Evolutionary conservation across 2,329 filamentous ascomycete species (phyloP).

Genomic region (Ophiostoma tasmaniense): DNA sequence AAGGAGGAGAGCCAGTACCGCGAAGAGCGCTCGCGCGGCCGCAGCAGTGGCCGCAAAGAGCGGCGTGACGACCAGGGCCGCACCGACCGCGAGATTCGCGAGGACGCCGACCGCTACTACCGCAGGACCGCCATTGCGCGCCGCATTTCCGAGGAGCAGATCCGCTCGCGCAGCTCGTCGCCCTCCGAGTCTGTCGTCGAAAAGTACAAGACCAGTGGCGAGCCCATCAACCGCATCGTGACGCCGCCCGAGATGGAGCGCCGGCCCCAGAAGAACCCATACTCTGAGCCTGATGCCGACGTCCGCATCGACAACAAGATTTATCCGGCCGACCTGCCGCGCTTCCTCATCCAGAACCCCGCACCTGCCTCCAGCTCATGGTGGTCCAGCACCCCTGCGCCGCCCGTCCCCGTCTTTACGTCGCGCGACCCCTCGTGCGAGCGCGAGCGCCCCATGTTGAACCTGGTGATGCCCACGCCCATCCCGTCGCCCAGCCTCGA

Average conservation of each 20-base stretch:
- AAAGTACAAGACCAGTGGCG: constrained; percentile 38
- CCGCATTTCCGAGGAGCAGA: constrained; percentile 45
- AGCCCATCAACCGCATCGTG: constrained; percentile 38
- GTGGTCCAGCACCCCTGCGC: constrained; percentile 13
- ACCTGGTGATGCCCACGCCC: constrained; percentile 54
- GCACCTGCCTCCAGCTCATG: neutral
- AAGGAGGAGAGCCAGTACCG: constrained; percentile 30
- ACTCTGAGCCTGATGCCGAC: constrained; percentile 54
- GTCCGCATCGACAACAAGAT: constrained; percentile 43
- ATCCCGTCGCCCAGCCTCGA: constrained; percentile 41
- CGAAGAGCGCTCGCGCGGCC: constrained; percentile 20
- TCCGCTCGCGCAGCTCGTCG: constrained; percentile 43
- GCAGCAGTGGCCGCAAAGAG: constrained; percentile 13
- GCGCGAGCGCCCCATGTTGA: constrained; percentile 49
- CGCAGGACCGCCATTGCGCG: constrained; percentile 46
- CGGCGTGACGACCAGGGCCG: constrained; percentile 18
- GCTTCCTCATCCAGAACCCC: constrained; percentile 24
- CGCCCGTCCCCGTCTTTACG: constrained; percentile 31
- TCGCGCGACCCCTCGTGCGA: constrained; percentile 47
- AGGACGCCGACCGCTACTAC: constrained; percentile 50
- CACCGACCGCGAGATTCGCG: constrained; percentile 31
- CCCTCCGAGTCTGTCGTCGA: constrained; percentile 47
- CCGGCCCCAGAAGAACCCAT: constrained; percentile 39
- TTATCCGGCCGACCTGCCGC: constrained; percentile 13
- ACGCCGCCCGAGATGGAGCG: constrained; percentile 47